Conservation (phyloP, 179 eudicot genomes). For the Sideroxylon spinosum region DNA sequence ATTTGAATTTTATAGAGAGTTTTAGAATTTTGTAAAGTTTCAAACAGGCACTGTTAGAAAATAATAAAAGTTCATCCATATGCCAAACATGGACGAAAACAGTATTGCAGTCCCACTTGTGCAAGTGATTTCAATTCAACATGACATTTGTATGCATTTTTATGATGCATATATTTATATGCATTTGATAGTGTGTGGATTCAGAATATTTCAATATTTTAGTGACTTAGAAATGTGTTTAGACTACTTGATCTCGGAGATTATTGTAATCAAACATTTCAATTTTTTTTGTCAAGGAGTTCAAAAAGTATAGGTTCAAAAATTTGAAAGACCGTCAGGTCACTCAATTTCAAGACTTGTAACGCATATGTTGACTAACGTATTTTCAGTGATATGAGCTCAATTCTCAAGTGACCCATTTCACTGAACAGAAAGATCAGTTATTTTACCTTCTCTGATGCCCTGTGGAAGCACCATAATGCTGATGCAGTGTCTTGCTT, state of each 20-base stretch:
- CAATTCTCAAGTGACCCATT: background rate
- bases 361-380: no score
- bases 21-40: no score
- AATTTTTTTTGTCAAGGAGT: background rate
- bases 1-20: no score
- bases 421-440: conserved; percentile 9
- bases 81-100: no score
- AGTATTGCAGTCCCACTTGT: background rate
- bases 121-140: background rate
- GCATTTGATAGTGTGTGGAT: no score
- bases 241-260: no score
- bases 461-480: conserved; percentile 92
- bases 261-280: background rate
- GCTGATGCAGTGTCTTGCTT: conserved; percentile 75
- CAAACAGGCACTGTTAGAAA: background rate
- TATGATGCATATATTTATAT: no score
- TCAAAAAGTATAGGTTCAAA: background rate
- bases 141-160: no score
- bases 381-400: background rate
- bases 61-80: background rate
- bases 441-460: conserved; percentile 70
- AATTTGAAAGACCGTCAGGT: background rate
- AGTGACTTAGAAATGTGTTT: no score
- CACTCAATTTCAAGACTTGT: background rate
- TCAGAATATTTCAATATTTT: no score